Base-by-base conservation (phyloP, 495 filamentous ascomycete genomes). In the Aspergillus nanangensis region DNA sequence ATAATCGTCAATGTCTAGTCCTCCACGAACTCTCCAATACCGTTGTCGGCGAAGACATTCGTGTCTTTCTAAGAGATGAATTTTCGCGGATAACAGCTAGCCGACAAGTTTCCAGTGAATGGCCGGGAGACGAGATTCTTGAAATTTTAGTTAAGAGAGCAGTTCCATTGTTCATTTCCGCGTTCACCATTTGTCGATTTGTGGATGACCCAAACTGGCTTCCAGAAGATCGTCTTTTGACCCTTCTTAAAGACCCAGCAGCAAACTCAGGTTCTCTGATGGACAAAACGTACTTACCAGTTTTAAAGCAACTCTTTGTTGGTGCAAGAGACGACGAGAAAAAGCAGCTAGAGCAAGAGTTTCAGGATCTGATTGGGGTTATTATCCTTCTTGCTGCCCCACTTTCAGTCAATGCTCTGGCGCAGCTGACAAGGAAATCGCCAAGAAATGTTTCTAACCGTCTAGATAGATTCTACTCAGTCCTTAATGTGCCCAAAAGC, bases 61-160 rank as follows among this genome's bases (percentile, higher is more conserved):
- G 14, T 1, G 2, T 61, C 4, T 61, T 53, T 41, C 32, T 69
- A 9, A 19, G 50, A 29, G 15, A 56, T 13, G 35, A 55, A 29
- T 41, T 69, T 22, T 13, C 9, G 8, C 9, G 18, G 8, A 57
- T 66, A 8, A 45, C 40, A 13, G 10, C 53, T 5, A 14, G 51
- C 11, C 43, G 38, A n/a, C 10, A 38, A 0, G 21, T 64, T 36
- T n/a, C 48, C 19, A 4, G 19, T 20, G 43, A 56, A n/a, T 81
- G 76, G 77, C 77, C 76, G 1, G 63, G 61, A 7, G 11, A 57
- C 20, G 43, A 43, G 0, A 39, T 7, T n/a, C 27, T 57, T 17
- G 5, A 48, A 21, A 27, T 7, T 3, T 32, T 67, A 14, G 46
- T 58, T 1, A 44, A 25, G 3, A 54, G 41, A 42, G 33, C 58